A percentile compares a stretch with the other conserved stretches of the same genome.
These are phyloP conservation scores for Abrus precatorius DNA, from an alignment of 306 rosid species.

Conservation along the genomic window DNA sequence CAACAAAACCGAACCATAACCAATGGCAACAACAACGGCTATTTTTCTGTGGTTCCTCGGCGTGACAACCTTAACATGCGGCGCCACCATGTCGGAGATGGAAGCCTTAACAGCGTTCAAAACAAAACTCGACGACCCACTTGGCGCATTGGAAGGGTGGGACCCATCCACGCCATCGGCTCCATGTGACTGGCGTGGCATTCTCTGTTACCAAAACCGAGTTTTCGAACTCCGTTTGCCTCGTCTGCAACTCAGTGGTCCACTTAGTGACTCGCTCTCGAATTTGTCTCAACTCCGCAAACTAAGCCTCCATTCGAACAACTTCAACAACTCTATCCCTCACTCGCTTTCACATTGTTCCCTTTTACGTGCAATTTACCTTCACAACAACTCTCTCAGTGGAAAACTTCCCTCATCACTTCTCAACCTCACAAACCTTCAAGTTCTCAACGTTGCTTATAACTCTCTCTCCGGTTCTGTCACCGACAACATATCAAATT, in stretches of 20 bases:
- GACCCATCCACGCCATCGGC: constrained; percentile 67
- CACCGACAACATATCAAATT: constrained; percentile 48
- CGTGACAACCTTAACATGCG: constrained; percentile 2
- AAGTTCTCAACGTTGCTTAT: constrained; percentile 66
- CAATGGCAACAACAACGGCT: constrained; percentile 65
- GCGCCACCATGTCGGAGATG: constrained; percentile 49
- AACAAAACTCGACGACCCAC: constrained; percentile 66
- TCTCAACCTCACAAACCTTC: constrained; percentile 76
- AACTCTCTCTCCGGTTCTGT: constrained; percentile 66
- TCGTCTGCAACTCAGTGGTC: constrained; percentile 75
- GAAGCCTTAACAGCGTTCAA: constrained; percentile 67
- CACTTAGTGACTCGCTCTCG: constrained; percentile 55
- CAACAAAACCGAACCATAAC: neutral
- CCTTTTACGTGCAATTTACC: constrained; percentile 74
- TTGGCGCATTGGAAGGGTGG: constrained; percentile 69
- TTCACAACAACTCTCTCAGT: constrained; percentile 73
- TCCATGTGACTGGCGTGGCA: constrained; percentile 89
- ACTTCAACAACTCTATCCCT: constrained; percentile 74
- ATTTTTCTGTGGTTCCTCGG: constrained; percentile 44
- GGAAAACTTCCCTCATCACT: constrained; percentile 64
- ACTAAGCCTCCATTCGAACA: constrained; percentile 78
- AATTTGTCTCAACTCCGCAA: constrained; percentile 60
- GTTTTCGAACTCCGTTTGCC: constrained; percentile 72
- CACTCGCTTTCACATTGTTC: constrained; percentile 66
- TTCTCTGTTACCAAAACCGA: constrained; percentile 60